phyloP scores from a whole-genome alignment of 2,329 filamentous ascomycete species.

The Aspergillus sp. region DNA sequence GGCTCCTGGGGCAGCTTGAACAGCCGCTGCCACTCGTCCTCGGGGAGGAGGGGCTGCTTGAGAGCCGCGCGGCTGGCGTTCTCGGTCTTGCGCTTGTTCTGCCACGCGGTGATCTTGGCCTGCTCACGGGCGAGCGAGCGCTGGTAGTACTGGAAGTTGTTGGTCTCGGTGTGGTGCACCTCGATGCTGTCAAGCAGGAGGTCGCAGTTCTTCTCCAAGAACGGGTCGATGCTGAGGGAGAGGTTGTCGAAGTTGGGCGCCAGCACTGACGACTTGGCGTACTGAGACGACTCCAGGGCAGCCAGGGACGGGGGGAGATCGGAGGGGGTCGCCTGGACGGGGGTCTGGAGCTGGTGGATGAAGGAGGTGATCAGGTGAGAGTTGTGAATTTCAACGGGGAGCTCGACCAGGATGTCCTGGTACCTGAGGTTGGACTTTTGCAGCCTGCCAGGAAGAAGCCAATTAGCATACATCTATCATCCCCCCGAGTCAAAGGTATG shows the following conservation, averaged over 20 bases:
- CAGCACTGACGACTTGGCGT: constrained; percentile 64
- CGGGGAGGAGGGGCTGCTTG: constrained; percentile 85
- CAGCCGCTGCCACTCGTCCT: constrained; percentile 96
- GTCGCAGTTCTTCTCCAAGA: constrained; percentile 97
- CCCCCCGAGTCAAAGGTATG: too few species aligned
- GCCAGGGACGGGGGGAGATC: constrained; percentile 76
- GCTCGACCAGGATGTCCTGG: constrained; percentile 89
- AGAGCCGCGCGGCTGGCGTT: constrained; percentile 80
- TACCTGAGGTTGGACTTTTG: constrained; percentile 93
- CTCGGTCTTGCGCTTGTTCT: constrained; percentile 93
- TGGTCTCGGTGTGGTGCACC: constrained; percentile 95
- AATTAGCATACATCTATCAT: constrained; percentile 13
- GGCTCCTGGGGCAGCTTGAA: constrained; percentile 98
- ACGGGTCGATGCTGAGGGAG: constrained; percentile 92
- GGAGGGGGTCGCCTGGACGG: constrained; percentile 66
- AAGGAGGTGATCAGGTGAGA: constrained; percentile 94
- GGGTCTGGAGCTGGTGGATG: constrained; percentile 82
- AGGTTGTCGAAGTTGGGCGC: constrained; percentile 87
- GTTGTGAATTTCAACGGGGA: constrained; percentile 90
- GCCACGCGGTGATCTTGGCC: constrained; percentile 94
- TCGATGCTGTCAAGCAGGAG: constrained; percentile 95
- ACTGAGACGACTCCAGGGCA: constrained; percentile 68
- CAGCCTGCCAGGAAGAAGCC: constrained; percentile 58
- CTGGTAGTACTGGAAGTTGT: constrained; percentile 99
- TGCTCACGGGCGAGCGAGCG: constrained; percentile 91